phyloP scores from a whole-genome alignment of 75 land plant genomes.

The Ceratopteris richardii region DNA sequence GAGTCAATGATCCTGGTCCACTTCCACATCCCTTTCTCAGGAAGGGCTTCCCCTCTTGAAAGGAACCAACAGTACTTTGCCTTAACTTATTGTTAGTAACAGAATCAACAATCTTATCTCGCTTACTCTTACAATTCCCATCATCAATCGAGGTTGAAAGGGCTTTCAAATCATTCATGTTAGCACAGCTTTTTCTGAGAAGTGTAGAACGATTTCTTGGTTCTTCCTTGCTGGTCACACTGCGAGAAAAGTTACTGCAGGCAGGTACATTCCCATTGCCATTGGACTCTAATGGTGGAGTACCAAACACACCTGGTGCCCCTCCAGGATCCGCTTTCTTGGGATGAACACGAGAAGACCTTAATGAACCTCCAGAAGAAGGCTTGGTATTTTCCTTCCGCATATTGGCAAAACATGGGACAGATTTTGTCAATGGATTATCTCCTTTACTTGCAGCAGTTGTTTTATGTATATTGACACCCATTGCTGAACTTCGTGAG shows the following conservation, averaged over 20 bases:
- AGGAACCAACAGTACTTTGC: slow-evolving; percentile 16
- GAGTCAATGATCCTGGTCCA: slow-evolving; percentile 35
- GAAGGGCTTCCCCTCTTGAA: slow-evolving; percentile 45
- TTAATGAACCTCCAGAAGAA: slow-evolving; percentile 26
- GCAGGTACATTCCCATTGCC: slow-evolving; percentile 6
- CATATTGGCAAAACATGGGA: slow-evolving; percentile 44
- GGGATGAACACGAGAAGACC: slow-evolving; percentile 18
- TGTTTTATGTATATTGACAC: background rate
- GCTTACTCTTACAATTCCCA: slow-evolving; percentile 30
- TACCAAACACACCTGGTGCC: slow-evolving; percentile 32
- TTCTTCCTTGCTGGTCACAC: slow-evolving; percentile 22
- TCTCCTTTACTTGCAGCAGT: slow-evolving; percentile 1
- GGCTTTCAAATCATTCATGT: slow-evolving; percentile 37
- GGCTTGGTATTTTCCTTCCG: slow-evolving; percentile 84
- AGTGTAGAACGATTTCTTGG: slow-evolving; percentile 40
- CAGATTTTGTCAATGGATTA: background rate
- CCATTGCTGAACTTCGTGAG: background rate
- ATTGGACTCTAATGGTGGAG: slow-evolving; percentile 22
- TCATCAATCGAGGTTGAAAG: slow-evolving; percentile 29
- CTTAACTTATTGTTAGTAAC: slow-evolving; percentile 17
- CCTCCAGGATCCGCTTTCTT: slow-evolving; percentile 19
- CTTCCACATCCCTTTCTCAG: slow-evolving; percentile 71
- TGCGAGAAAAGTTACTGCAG: background rate
- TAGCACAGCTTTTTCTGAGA: slow-evolving; percentile 47
- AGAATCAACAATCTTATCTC: slow-evolving; percentile 25